These are phyloP conservation scores for Ambrosia artemisiifolia DNA, from an alignment of 129 eudicot species.

Conservation along the genomic window DNA sequence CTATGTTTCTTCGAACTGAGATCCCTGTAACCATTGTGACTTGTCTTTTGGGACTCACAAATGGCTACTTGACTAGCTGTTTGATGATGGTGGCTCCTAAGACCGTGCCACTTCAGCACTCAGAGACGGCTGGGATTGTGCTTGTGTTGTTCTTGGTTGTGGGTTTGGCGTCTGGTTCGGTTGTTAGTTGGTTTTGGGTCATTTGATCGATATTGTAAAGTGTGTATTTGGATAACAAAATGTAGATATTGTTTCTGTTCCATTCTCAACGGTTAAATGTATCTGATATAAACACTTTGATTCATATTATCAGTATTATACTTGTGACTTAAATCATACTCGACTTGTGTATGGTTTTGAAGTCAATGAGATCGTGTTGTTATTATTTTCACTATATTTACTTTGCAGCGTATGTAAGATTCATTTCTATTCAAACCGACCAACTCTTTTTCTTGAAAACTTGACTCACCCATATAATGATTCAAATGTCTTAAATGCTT, in stretches of 20 bases:
- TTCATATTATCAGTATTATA: not conserved
- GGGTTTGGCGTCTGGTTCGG: constrained; percentile 78
- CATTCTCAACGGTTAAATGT: not conserved
- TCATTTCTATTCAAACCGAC: too few relatives aligned
- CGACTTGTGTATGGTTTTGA: too few relatives aligned
- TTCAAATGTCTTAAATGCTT: too few relatives aligned
- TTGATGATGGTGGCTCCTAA: constrained; percentile 80
- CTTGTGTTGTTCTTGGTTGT: constrained; percentile 68
- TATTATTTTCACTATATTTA: too few relatives aligned
- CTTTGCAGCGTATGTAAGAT: too few relatives aligned
- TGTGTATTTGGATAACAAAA: constrained; percentile 2
- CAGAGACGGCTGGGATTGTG: constrained; percentile 92
- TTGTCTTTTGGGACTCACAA: constrained; percentile 90
- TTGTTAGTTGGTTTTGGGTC: constrained; percentile 97
- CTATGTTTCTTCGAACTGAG: constrained; percentile 73
- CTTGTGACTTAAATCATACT: not conserved
- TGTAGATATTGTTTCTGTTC: constrained; percentile 13
- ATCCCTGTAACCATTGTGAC: constrained; percentile 77
- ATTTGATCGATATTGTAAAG: constrained; percentile 34
- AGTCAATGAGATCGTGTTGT: too few relatives aligned
- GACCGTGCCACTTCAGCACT: constrained; percentile 72
- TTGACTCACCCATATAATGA: too few relatives aligned
- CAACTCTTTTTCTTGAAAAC: too few relatives aligned
- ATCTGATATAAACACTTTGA: constrained; percentile 11
- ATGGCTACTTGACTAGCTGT: constrained; percentile 87